Base-by-base conservation (phyloP, 2,329 filamentous ascomycete genomes). In the Colletotrichum sublineola region DNA sequence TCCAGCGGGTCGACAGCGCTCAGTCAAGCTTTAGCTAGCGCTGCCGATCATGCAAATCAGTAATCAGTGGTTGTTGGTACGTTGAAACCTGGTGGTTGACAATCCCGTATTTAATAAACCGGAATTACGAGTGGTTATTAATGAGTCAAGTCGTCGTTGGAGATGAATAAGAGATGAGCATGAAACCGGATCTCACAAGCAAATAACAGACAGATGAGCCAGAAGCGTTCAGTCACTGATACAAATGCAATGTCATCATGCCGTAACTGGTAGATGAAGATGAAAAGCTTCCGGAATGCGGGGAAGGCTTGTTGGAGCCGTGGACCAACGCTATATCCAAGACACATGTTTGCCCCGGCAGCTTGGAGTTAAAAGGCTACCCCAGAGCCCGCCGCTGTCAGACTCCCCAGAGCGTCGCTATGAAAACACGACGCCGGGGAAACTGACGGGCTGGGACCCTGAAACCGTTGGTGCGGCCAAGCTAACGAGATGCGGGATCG, bases 321-420 rank as follows among this genome's bases (percentile, higher is more conserved):
- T 56, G 66, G 66, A 60, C 18, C 69, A 14, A 53, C 53, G 69
- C 66, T 72, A 56, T 68, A 61, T 72, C 31, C 55, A 69, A 72
- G 55, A 72, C 69, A 60, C 66, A 53, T 69, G 31, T 60, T 61
- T 20, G 58, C 68, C 60, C 69, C 66, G 60, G 69, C 67, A 55
- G 29, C 53, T 53, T 40, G 60, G 69, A 38, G 42, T 57, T 24
- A 36, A 38, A 20, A 40, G 9, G 65, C n/a, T 11, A 55, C 52
- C 65, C 65, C 5, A 18, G 36, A 42, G 18, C n/a, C 18, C 9
- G 42, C n/a, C n/a, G 31, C 44, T 20, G 24, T 36, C 31, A 36
- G 6, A 18, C 12, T n/a, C 31, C 29, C 29, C 18, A 33, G 20
- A 11, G 29, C 8, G 11, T 40, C n/a, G 33, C 33, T 31, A 40